Evolutionary conservation across 1,139 yeast species (phyloP), one percentile per base, ranked within the genome.

Genomic region (Pichia sp.): DNA sequence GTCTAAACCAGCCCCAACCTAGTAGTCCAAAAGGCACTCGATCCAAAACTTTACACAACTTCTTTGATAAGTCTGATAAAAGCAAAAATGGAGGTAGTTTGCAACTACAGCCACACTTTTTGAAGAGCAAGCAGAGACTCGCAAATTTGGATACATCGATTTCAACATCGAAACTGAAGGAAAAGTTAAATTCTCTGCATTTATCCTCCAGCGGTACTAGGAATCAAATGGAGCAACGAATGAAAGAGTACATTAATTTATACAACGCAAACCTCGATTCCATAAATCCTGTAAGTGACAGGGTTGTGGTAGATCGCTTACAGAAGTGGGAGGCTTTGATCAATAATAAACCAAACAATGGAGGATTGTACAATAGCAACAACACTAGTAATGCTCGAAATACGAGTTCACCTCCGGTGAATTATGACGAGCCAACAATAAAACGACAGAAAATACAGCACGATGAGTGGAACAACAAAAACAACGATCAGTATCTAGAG

Each of bases 231-330:
- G 92, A 88, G 58, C 72, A 79, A 36, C 73, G 98, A 48, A 87
- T 87, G 66, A 83, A 83, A 57, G 95, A 92, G 60, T 92, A 85
- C 73, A 82, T 87, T 58, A 82, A 86, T 41, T 67, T 90, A 15
- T 87, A 85, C 82, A 92, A 92, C 64, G 85, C 97, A 16, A 90
- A 90, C 64, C 77, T 85, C 51, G 97, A 90, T 65, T 79, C 90
- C n/a, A 74, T 80, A 50, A 75, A 75, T 32, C 97, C 97, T 0
- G 80, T 79, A 5, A 70, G 81, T 19, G 83, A 81, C 32, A 70
- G 73, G 47, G 78, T 80, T 5, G 67, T 92, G 48, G 72, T 80
- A 51, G 80, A 77, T 55, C 79, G 78, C 57, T 72, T 92, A 50
- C 70, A 72, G 32, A 81, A 81, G 61, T 88, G 97, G 96, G 97